These are phyloP conservation scores for Globisporangium paroecandrum DNA, from an alignment of 352 stramenopile genomes.

Conservation along the genomic window DNA sequence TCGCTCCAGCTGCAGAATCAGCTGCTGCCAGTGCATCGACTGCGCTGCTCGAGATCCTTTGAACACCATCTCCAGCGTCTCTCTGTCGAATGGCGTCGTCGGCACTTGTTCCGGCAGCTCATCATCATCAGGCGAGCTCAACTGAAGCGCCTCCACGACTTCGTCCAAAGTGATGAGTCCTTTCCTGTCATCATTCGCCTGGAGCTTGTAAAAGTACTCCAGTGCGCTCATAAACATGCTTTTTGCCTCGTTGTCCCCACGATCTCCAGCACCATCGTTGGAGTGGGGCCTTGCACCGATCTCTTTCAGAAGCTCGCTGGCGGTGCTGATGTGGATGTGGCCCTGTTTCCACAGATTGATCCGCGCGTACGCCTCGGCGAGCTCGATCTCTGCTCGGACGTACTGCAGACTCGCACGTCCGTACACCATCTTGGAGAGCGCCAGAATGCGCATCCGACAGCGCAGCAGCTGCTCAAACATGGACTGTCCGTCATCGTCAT, in stretches of 20 bases:
- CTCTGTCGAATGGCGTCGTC: slow-evolving; percentile 4
- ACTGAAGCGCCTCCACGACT: background rate
- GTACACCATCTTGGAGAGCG: slow-evolving; percentile 49
- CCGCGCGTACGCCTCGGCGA: slow-evolving; percentile 51
- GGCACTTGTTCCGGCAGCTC: background rate
- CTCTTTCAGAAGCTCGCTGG: slow-evolving; percentile 35
- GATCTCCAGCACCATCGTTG: background rate
- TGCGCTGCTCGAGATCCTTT: slow-evolving; percentile 15
- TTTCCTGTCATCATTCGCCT: slow-evolving; percentile 6
- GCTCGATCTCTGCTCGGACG: slow-evolving; percentile 44
- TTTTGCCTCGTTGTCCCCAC: no score
- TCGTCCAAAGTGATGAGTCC: slow-evolving; percentile 12
- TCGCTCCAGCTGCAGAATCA: slow-evolving; percentile 45
- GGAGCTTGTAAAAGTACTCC: slow-evolving; percentile 24
- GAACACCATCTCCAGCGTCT: slow-evolving; percentile 18
- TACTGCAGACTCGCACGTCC: slow-evolving; percentile 34
- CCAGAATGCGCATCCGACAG: slow-evolving; percentile 46
- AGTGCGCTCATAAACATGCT: slow-evolving; percentile 13
- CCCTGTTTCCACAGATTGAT: slow-evolving; percentile 74
- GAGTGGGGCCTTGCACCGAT: slow-evolving; percentile 16
- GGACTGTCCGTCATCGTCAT: slow-evolving; percentile 46
- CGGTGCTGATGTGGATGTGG: slow-evolving; percentile 36
- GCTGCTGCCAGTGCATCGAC: slow-evolving; percentile 56
- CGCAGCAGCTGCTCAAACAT: slow-evolving; percentile 63
- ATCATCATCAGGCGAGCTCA: background rate